These are phyloP conservation scores for Luvunga scandens DNA, from an alignment of 345 rosid species.

Conservation along the genomic window DNA sequence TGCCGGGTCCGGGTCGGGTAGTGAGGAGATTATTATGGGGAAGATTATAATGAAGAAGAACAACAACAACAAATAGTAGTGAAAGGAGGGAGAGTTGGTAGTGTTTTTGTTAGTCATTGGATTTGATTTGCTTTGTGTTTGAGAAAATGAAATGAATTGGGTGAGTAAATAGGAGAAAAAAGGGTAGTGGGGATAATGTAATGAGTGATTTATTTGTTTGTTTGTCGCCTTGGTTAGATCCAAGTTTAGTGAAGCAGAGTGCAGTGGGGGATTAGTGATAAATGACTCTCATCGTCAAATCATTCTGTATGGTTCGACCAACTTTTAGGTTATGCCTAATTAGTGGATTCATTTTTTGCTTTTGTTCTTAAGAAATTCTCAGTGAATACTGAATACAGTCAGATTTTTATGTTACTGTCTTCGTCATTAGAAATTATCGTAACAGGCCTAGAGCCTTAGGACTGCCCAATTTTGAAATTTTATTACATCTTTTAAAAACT, in stretches of 20 bases:
- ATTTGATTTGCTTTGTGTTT: not conserved
- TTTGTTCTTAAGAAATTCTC: too few species aligned
- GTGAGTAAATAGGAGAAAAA: not conserved
- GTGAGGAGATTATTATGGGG: not conserved
- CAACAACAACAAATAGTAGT: conserved; percentile 19
- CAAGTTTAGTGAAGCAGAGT: too few species aligned
- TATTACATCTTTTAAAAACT: too few species aligned
- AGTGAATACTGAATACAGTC: too few species aligned
- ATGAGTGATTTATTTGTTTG: not conserved
- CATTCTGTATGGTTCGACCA: not conserved
- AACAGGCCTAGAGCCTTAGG: too few species aligned
- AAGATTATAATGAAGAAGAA: conserved; percentile 10
- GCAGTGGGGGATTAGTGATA: not conserved
- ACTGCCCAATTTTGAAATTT: rapidly evolving
- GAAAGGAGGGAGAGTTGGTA: conserved; percentile 10
- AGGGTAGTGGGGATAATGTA: not conserved
- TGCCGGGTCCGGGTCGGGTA: conserved; percentile 41
- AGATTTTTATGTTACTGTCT: too few species aligned
- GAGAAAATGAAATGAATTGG: conserved; percentile 7
- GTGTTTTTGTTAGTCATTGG: not conserved
- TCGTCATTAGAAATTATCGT: too few species aligned
- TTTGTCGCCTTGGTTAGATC: not conserved
- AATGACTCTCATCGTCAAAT: not conserved
- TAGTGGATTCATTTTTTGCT: too few species aligned
- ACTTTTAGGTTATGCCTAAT: too few species aligned